A percentile compares a stretch with the other conserved stretches of the same genome.
phyloP scores from a whole-genome alignment of 225 moss, liverwort and hornwort species.

The Physcomitrellopsis africana region DNA sequence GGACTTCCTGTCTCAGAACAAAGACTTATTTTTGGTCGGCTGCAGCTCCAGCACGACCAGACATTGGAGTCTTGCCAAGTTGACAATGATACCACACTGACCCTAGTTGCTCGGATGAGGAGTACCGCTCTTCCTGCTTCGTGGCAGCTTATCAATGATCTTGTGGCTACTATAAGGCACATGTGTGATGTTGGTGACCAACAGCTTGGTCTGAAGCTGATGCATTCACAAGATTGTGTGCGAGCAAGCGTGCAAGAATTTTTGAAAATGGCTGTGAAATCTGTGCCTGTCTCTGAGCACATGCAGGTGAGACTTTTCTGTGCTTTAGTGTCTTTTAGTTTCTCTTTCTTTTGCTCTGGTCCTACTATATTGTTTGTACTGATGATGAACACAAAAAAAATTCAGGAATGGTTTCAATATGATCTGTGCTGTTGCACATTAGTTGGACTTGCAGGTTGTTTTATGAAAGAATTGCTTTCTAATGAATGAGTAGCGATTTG shows the following conservation, averaged over 20 bases:
- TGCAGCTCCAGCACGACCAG: constrained; percentile 95
- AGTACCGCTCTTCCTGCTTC: constrained; percentile 94
- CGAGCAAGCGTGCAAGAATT: constrained; percentile 92
- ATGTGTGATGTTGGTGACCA: constrained; percentile 73
- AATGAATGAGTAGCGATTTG: constrained; percentile 13
- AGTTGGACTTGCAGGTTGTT: constrained; percentile 20
- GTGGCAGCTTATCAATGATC: constrained; percentile 93
- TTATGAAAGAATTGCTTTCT: not conserved
- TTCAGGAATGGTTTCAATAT: constrained; percentile 7
- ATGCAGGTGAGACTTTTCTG: constrained; percentile 66
- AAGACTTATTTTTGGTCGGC: constrained; percentile 84
- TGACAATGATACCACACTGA: constrained; percentile 81
- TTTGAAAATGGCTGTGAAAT: constrained; percentile 91
- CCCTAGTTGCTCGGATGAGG: constrained; percentile 95
- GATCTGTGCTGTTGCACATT: not conserved
- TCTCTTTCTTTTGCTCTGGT: constrained; percentile 11
- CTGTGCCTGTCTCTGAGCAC: constrained; percentile 90
- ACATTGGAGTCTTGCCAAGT: constrained; percentile 76
- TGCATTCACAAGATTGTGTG: constrained; percentile 87
- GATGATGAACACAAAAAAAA: constrained; percentile 2
- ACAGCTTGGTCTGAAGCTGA: constrained; percentile 58
- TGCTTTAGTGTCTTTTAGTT: not conserved
- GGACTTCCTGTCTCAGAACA: constrained; percentile 94
- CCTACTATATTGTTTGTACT: constrained; percentile 18
- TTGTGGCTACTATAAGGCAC: constrained; percentile 77